Base-by-base conservation (phyloP, 1,139 yeast genomes). In the Candida sp. region DNA sequence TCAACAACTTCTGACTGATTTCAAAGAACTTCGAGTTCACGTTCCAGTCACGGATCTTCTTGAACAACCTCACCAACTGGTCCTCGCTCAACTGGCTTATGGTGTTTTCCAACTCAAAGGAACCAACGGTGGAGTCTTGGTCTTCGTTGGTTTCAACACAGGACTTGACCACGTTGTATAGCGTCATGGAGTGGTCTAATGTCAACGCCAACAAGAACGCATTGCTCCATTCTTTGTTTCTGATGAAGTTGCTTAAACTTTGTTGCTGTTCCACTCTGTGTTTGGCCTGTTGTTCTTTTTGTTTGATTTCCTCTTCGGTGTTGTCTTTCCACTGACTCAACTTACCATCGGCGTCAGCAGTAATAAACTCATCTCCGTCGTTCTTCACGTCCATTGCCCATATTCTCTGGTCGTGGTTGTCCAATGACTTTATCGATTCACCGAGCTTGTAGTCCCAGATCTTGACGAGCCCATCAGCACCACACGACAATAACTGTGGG, bases 301-400 rank as follows among this genome's bases (percentile, higher is more conserved):
- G 77, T 49, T 77, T 80, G 47, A 71, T 68, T 49, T 78, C 77
- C 63, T 88, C 91, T 52, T 85, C 93, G 2, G 97, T 90, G 61
- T 88, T 86, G 69, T 94, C 99, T 50, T 77, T 75, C 99, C 99
- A 94, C 44, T 89, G 77, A 46, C 90, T 89, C 56, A 94, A 80
- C 44, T 90, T 88, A 49, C 98, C 97, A 68, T 94, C 98, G 1
- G 97, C 98, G 68, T 96, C 98, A 1, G 97, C 98, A 50, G 92
- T 84, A 1, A 90, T 82, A 53, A 94, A 79, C 49, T 80, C 78
- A 11, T 79, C 80, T 27, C 96, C 97, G 33, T 81, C 73, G 39
- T 81, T 73, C 54, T 82, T 77, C 1, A 81, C 75, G 48, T 86
- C 85, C 52, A 94, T 70, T 0, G 98, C 90, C 99, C 99, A 96